Evolutionary conservation across 2,329 filamentous ascomycete genomes (phyloP).

Genomic region (Fusarium sp.): DNA sequence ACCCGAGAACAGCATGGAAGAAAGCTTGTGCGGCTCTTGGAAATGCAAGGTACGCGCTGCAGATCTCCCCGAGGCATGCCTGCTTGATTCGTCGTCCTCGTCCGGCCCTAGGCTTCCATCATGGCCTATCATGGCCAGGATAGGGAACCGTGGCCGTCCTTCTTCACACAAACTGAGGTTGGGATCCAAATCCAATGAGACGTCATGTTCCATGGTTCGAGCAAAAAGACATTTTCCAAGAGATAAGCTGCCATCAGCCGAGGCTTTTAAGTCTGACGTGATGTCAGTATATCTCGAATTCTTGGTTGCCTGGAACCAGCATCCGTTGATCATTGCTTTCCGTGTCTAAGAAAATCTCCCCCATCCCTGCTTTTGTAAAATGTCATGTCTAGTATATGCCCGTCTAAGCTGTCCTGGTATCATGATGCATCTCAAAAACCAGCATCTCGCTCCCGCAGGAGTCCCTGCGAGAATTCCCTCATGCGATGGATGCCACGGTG

Average conservation of each 20-base stretch:
- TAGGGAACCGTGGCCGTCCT: background rate
- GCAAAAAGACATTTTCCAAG: too few species aligned
- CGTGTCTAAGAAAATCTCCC: background rate
- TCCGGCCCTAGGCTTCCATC: background rate
- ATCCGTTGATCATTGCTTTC: conserved; percentile 1
- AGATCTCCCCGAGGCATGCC: conserved; percentile 14
- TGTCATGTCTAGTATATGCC: conserved; percentile 19
- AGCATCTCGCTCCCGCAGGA: conserved; percentile 6
- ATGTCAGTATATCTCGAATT: conserved; percentile 4
- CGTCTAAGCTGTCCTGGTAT: conserved; percentile 2
- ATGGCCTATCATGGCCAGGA: conserved; percentile 11
- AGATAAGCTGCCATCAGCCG: background rate
- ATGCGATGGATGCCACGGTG: conserved; percentile 12
- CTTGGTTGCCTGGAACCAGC: conserved; percentile 1
- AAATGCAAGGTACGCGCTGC: conserved; percentile 18
- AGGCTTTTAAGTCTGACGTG: background rate
- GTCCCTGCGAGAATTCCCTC: background rate
- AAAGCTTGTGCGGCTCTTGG: conserved; percentile 11
- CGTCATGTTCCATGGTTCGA: background rate
- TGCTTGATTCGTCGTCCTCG: background rate
- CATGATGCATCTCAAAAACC: conserved; percentile 12
- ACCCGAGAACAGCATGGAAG: background rate
- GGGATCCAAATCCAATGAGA: conserved; percentile 27
- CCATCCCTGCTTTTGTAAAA: conserved; percentile 2
- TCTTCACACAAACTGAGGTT: background rate